Base-by-base conservation (phyloP, 78 protist genomes). In the Cavenderia fasciculata region DNA sequence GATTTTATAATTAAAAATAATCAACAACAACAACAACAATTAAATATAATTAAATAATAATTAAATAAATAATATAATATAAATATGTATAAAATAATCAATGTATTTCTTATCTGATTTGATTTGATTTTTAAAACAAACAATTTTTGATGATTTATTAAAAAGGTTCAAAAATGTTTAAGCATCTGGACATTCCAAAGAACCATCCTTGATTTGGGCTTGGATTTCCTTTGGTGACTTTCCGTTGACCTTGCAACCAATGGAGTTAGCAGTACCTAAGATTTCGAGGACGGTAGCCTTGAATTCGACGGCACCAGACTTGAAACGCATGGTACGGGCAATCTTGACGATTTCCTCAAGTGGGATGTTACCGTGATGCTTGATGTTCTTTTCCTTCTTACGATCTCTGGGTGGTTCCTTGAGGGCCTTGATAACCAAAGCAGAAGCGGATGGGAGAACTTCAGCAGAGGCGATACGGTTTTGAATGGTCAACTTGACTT, bases 341-440 rank as follows among this genome's bases (percentile, higher is more conserved):
- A 98, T 92, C 38, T 89, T 88, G 75, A 92, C 1, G 87, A 98
- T 65, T 40, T 94, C 98, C 29, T 96, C 95, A 25, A 97, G 25
- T 40, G 97, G 18, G 84, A 98, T 54, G 97, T 94, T 92, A 74
- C 99, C 99, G 59, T 70, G 18, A 97, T 98, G 99, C 84, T 87
- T 85, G 76, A 98, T 95, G 98, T 98, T 96, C 97, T 98, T 97
- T 44, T 68, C 99, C 97, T 99, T 98, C 98, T 98, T 99, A 76
- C 99, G 94, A 94, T 99, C 99, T 38, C 99, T 96, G 40, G 34
- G 86, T 34, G 99, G 99, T 95, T 99, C 99, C 93, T 99, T 98
- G 47, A 99, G 96, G 47, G 99, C 99, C 69, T 86, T 46, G 92
- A 99, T 96, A 88, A 99, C 40, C 18, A 97, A 95, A 19, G 99